Evolutionary conservation across 495 filamentous ascomycete genomes (phyloP), one percentile per base, ranked within the genome.

Genomic region (Aspergillus saccharolyticus): DNA sequence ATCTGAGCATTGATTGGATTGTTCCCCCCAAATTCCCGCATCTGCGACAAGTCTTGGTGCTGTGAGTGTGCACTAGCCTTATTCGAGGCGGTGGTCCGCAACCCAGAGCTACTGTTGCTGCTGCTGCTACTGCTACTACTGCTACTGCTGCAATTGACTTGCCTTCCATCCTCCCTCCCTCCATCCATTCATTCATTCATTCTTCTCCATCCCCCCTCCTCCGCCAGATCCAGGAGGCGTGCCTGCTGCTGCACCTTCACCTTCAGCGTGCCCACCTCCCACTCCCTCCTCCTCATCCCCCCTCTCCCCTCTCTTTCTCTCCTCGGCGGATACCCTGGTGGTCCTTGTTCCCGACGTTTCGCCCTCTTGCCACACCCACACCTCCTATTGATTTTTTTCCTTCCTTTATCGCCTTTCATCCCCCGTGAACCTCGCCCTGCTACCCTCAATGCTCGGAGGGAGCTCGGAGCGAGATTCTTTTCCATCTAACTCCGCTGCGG

Each of bases 221-320:
- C 52, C 16, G 65, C 62, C 53, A 33, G 55, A 71, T 70, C 71
- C 69, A 76, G 72, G 72, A 74, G 72, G 69, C 62, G 63, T 70
- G 66, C 66, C 69, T 62, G 57, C 53, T 59, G 66, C 33, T 39
- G 33, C 33, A 39, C 33, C 33, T 39, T 39, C 33, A 39, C 33
- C 33, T 39, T 39, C 33, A 39, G 14, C 33, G 33, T 9, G 33
- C 33, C 33, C 25, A 5, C 6, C 6, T 39, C 33, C 33, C 6
- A 58, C 66, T 60, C 61, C 53, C 33, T 44, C 47, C 48, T 4
- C 47, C 22, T 50, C 18, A 19, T 9, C 25, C 63, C 64, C 60
- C 62, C 52, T 51, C 50, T 39, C 50, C 17, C 46, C 46, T 6
- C 10, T 12, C 33, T 12, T 12, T 49, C 39, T 14, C 51, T 43